phyloP scores from a whole-genome alignment of 768 basidiomycete species.

The Lactarius quietus region DNA sequence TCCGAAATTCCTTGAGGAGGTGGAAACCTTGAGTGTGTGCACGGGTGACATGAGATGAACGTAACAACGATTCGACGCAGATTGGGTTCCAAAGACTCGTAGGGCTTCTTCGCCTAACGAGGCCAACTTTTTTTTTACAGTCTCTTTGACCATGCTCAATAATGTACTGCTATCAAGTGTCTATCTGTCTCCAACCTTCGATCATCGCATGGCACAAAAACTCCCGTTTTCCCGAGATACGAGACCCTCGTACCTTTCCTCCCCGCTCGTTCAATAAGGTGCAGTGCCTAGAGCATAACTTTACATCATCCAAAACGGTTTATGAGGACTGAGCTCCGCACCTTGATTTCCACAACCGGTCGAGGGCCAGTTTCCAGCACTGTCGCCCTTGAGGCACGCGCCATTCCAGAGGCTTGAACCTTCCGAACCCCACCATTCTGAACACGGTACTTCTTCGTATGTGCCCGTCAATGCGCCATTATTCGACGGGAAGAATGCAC shows the following conservation, averaged over 20 bases:
- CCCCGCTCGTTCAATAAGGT: background rate
- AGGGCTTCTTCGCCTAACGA: background rate
- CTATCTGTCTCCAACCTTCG: background rate
- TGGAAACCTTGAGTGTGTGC: background rate
- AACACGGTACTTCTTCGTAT: conserved; percentile 54
- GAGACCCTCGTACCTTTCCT: background rate
- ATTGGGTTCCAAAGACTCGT: background rate
- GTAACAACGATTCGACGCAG: conserved; percentile 18
- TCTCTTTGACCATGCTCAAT: background rate
- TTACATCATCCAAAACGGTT: background rate
- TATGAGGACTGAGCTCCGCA: conserved; percentile 21
- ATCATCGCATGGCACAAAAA: background rate
- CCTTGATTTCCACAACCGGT: conserved; percentile 56
- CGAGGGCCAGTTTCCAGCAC: conserved; percentile 48
- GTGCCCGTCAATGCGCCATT: conserved; percentile 53
- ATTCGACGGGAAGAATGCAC: conserved; percentile 52
- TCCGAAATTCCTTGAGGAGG: background rate
- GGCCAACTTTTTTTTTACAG: background rate
- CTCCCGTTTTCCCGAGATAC: background rate
- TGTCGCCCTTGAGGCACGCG: conserved; percentile 49
- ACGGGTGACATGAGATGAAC: conserved; percentile 24
- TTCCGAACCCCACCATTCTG: conserved; percentile 53
- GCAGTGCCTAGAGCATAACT: conserved; percentile 1
- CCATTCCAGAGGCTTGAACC: conserved; percentile 45
- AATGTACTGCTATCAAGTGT: background rate